These are phyloP conservation scores for Colletotrichum sp. DNA, from an alignment of 2,329 filamentous ascomycete species.

Conservation along the genomic window DNA sequence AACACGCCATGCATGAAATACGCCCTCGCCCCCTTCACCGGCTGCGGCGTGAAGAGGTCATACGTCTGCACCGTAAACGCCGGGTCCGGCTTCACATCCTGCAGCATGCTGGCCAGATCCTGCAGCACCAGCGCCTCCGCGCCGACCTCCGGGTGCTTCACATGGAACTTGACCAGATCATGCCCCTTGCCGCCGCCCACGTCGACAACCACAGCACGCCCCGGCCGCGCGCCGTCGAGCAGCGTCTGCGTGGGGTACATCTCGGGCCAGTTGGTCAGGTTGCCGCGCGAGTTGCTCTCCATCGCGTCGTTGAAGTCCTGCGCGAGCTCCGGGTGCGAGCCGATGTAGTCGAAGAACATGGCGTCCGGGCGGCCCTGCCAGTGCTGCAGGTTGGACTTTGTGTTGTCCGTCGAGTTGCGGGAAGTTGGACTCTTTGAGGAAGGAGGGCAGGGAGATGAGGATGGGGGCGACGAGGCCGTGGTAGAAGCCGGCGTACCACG, in stretches of 20 bases:
- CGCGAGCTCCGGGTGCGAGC: constrained; percentile 28
- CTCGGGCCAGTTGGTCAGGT: constrained; percentile 39
- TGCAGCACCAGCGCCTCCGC: constrained; percentile 34
- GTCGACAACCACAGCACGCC: constrained; percentile 34
- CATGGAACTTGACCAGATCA: constrained; percentile 36
- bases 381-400: constrained; percentile 36
- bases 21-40: constrained; percentile 39
- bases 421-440: constrained; percentile 34
- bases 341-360: constrained; percentile 36
- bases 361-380: constrained; percentile 26
- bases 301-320: constrained; percentile 38
- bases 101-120: constrained; percentile 35
- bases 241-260: constrained; percentile 24
- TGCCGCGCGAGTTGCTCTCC: constrained; percentile 41
- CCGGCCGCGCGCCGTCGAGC: constrained; percentile 27
- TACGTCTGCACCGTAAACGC: constrained; percentile 33
- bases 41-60: constrained; percentile 43
- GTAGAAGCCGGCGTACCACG: constrained; percentile 37
- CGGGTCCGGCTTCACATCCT: constrained; percentile 23
- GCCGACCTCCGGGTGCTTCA: constrained; percentile 26
- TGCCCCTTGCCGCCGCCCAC: constrained; percentile 41
- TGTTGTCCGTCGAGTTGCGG: constrained; percentile 36
- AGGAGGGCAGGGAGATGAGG: constrained; percentile 33
- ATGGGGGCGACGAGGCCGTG: constrained; percentile 33
- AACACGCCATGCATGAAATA: constrained; percentile 28